phyloP scores from a whole-genome alignment of 1,284 basidiomycete species.

The Mycosarcoma mackinlayi region DNA sequence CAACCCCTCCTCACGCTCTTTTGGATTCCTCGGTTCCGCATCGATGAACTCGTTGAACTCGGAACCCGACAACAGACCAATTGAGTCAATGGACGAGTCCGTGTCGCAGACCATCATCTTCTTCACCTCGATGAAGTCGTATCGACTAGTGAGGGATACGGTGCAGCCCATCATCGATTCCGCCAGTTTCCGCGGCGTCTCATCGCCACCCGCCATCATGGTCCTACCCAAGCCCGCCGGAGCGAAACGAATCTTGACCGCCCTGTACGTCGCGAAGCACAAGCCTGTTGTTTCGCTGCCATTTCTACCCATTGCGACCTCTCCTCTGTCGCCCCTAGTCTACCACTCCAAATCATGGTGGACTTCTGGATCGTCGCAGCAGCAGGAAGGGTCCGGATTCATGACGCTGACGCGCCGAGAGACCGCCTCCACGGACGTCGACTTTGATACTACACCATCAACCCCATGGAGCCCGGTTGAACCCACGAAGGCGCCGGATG shows the following conservation, averaged over 20 bases:
- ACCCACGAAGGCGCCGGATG: slow-evolving; percentile 3
- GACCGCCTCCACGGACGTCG: slow-evolving; percentile 20
- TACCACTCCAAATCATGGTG: slow-evolving; percentile 42
- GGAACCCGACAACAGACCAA: background rate
- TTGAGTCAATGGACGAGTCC: slow-evolving; percentile 12
- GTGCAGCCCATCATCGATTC: slow-evolving; percentile 57
- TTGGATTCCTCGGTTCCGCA: slow-evolving; percentile 18
- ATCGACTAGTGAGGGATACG: slow-evolving; percentile 40
- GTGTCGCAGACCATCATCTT: slow-evolving; percentile 56
- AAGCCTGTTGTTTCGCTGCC: slow-evolving; percentile 83
- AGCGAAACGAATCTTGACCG: slow-evolving; percentile 47
- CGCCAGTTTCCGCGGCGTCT: slow-evolving; percentile 34
- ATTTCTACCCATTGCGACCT: slow-evolving; percentile 88
- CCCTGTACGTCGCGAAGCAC: slow-evolving; percentile 46
- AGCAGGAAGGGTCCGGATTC: slow-evolving; percentile 21
- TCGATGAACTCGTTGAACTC: slow-evolving; percentile 10
- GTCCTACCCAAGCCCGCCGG: slow-evolving; percentile 58
- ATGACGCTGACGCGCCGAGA: slow-evolving; percentile 31
- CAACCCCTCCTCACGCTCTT: slow-evolving; percentile 15
- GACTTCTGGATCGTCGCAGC: slow-evolving; percentile 17
- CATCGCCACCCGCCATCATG: slow-evolving; percentile 55
- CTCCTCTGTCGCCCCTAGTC: slow-evolving; percentile 72
- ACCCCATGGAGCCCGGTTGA: slow-evolving; percentile 40
- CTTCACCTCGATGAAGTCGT: slow-evolving; percentile 57
- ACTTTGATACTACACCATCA: slow-evolving; percentile 25